Evolutionary conservation across 345 rosid genomes (phyloP).

Genomic region (Corchorus olitorius): DNA sequence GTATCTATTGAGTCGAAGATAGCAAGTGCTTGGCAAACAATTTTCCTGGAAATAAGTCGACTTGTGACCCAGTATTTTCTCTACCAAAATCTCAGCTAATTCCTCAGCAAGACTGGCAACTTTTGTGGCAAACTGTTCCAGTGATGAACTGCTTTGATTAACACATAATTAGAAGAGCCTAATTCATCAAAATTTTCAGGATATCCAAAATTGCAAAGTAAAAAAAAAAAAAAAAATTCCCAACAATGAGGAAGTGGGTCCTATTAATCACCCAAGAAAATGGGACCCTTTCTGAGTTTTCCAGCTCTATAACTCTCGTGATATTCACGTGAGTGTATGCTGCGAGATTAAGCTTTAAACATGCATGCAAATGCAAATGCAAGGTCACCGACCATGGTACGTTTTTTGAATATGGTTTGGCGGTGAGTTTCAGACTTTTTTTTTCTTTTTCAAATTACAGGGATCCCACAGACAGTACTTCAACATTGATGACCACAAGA

Average conservation of each 20-base stretch:
- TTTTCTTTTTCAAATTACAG: too few species aligned
- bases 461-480: background rate
- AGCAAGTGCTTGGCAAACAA: slow-evolving; percentile 75
- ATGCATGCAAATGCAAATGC: too few species aligned
- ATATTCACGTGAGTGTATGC: slow-evolving; percentile 29
- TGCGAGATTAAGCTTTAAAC: too few species aligned
- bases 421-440: background rate
- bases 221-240: too few species aligned
- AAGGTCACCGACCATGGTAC: too few species aligned
- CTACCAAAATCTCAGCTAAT: slow-evolving; percentile 69
- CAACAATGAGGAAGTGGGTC: too few species aligned
- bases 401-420: slow-evolving; percentile 17
- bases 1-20: slow-evolving; percentile 80
- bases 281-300: slow-evolving; percentile 15
- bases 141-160: slow-evolving; percentile 66
- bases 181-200: too few species aligned
- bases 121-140: slow-evolving; percentile 65
- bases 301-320: slow-evolving; percentile 18
- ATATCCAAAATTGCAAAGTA: too few species aligned
- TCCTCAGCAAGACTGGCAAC: slow-evolving; percentile 61
- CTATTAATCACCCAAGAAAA: background rate
- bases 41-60: slow-evolving; percentile 62
- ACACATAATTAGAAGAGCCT: too few species aligned
- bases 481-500: background rate
- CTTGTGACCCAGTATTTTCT: slow-evolving; percentile 46